Base-by-base conservation (phyloP, 2,329 filamentous ascomycete species). In the Apiospora pterosperma region DNA sequence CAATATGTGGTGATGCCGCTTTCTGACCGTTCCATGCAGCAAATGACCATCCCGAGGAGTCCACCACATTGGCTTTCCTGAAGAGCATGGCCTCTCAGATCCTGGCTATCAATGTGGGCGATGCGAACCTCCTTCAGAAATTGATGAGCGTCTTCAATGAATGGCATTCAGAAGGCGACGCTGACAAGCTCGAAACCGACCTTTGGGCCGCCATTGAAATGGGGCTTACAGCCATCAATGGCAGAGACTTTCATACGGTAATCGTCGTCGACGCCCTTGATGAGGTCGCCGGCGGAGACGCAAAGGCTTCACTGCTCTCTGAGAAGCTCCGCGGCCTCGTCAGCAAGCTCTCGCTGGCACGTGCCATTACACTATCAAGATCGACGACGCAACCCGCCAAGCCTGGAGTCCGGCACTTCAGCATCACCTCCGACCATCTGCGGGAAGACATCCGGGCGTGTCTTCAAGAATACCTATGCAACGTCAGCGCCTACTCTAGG, bases 211-310 rank as follows among this genome's bases (percentile, higher is more conserved):
- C 73, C 1, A 70, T 80, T 1, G 72, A 76, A 19, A 65, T 69
- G 12, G 75, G 77, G 0, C 69, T 80, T 1, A 65, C 68, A n/a
- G 72, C 75, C 23, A 67, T 74, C 28, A 73, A 76, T 62, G 67
- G 69, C 36, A 66, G 69, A 23, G 68, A 72, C 23, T 63, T 70
- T 8, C 67, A 74, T 3, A 67, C 79, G 2, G 70, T 76, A 2
- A 69, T 80, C 52, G 68, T 80, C 62, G 70, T 77, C 4, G 78
- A 80, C 61, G 77, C 77, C 3, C 74, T 78, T 7, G 77, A 80
- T 25, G 74, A 78, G 63, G 71, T 77, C 14, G 65, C 65, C 0
- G 75, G 73, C 4, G 70, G 69, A 2, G 61, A 67, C 6, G 69
- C 67, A 16, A 69, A 65, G 3, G 65, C 67, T 19, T 64, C 65